Conservation (phyloP, 1,284 basidiomycete genomes). For the Sanghuangporus weigelae region DNA sequence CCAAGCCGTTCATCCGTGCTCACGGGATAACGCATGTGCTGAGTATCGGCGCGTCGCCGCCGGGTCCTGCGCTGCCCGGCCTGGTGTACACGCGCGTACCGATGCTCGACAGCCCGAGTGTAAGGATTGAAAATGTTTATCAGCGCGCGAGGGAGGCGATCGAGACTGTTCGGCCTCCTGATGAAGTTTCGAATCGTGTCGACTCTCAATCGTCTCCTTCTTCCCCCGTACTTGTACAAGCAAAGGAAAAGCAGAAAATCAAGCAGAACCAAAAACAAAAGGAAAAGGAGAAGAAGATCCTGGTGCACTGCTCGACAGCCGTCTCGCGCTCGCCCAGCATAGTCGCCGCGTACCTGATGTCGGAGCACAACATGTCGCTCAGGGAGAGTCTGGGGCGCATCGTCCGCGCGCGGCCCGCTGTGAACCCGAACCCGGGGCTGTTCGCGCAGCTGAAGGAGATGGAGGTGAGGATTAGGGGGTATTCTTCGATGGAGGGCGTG, state of each 20-base stretch:
- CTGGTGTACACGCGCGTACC: neutral
- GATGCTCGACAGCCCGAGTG: neutral
- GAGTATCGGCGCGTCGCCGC: neutral
- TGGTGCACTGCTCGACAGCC: constrained; percentile 6
- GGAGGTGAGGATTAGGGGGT: neutral
- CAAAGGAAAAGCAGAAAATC: too few relatives aligned
- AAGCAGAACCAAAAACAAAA: too few relatives aligned
- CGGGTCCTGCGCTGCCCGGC: neutral
- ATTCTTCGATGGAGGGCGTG: constrained; percentile 13
- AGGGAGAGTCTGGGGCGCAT: constrained; percentile 30
- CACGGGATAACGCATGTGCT: neutral
- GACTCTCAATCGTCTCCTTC: neutral
- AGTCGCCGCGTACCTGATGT: constrained; percentile 25
- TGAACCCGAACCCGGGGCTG: constrained; percentile 36
- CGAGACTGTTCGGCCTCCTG: neutral
- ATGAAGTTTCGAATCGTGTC: neutral
- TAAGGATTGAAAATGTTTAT: neutral
- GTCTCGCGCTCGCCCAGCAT: neutral
- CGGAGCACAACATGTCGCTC: constrained; percentile 27
- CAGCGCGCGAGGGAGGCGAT: neutral
- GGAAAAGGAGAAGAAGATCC: too few relatives aligned
- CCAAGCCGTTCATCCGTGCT: neutral
- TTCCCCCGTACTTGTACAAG: too few relatives aligned
- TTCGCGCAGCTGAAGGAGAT: constrained; percentile 32
- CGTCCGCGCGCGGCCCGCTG: constrained; percentile 25